Conservation (phyloP, 75 land plant species). For the Pinus taeda region DNA sequence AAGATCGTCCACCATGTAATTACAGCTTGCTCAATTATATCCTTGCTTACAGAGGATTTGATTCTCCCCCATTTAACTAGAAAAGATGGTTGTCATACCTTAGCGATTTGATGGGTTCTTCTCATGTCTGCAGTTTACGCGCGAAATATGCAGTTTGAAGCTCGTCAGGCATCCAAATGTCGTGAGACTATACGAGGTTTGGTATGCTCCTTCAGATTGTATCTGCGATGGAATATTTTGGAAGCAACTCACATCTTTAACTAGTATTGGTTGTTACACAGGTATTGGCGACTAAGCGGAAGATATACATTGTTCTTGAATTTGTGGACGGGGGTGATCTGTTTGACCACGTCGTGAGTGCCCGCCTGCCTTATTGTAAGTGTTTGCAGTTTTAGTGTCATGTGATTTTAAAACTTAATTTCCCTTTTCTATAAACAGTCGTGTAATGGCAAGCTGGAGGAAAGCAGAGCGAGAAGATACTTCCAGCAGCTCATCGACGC, state of each 20-base stretch:
- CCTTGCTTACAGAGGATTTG: background rate
- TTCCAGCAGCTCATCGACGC: constrained; percentile 75
- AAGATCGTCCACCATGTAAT: constrained; percentile 52
- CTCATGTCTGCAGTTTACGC: constrained; percentile 40
- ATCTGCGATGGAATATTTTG: no score
- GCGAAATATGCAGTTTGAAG: constrained; percentile 66
- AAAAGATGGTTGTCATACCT: no score
- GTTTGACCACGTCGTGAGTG: constrained; percentile 72
- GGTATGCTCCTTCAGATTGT: background rate
- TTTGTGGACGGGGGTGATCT: constrained; percentile 71
- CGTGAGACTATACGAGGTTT: constrained; percentile 67
- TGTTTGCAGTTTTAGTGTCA: background rate
- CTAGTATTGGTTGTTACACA: constrained; percentile 15
- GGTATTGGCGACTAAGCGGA: constrained; percentile 80
- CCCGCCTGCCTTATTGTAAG: background rate
- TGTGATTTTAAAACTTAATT: background rate
- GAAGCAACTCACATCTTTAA: background rate
- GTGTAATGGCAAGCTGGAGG: constrained; percentile 40
- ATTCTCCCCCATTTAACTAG: no score
- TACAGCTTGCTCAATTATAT: no score
- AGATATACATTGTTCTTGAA: constrained; percentile 77
- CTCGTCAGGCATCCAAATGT: constrained; percentile 67
- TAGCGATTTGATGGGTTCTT: background rate
- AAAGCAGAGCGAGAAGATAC: constrained; percentile 44
- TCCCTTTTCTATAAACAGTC: constrained; percentile 18